Conservation (phyloP, 345 rosid genomes). For the Lepidium sativum region DNA sequence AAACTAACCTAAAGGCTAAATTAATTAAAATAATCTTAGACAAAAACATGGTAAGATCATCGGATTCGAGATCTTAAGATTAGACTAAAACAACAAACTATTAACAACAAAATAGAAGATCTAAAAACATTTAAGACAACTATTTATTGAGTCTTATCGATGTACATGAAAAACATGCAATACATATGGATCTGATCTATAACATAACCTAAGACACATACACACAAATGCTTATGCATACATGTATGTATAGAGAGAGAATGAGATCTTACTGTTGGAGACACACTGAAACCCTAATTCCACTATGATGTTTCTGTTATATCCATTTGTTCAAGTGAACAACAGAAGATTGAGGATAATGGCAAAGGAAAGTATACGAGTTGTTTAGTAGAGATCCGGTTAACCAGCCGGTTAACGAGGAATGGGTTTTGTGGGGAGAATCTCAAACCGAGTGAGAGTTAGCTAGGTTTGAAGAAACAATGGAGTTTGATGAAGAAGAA, state of each 20-base stretch:
- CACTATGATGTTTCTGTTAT: background rate
- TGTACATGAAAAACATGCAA: too few species aligned
- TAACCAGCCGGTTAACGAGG: background rate
- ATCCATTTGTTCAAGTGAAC: background rate
- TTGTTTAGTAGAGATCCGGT: background rate
- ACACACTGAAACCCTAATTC: slow-evolving; percentile 23
- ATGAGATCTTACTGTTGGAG: slow-evolving; percentile 19
- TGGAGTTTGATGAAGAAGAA: slow-evolving; percentile 12
- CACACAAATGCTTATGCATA: background rate
- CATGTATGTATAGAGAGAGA: background rate
- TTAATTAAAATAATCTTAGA: background rate
- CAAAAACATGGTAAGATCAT: background rate
- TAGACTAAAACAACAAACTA: background rate
- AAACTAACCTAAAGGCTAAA: too few species aligned
- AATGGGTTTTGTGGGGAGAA: background rate
- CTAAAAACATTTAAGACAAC: too few species aligned
- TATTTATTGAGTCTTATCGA: too few species aligned
- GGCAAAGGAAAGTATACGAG: background rate
- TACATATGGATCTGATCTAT: slow-evolving; percentile 6
- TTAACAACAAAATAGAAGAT: too few species aligned
- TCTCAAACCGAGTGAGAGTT: background rate
- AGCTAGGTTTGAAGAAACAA: slow-evolving; percentile 4
- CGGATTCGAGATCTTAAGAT: slow-evolving; percentile 4
- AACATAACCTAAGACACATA: background rate
- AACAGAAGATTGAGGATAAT: background rate